A percentile compares a stretch with the other conserved stretches of the same genome.
phyloP scores from a whole-genome alignment of 495 filamentous ascomycete species.

The Lasiosphaeris hirsuta region DNA sequence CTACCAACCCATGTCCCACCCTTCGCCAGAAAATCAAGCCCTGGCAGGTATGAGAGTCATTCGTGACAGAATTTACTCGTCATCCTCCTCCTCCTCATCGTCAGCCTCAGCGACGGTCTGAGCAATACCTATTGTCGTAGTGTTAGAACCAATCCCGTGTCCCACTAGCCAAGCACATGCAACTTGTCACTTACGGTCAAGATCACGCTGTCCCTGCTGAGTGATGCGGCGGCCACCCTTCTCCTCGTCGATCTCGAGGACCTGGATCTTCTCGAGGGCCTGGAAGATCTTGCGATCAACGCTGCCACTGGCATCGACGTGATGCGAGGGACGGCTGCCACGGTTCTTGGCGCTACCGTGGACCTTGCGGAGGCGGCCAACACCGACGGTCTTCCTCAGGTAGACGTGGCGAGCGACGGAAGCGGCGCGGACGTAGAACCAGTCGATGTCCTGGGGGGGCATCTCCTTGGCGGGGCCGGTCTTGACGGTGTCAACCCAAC shows the following conservation, averaged over 20 bases:
- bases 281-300: conserved; percentile 97
- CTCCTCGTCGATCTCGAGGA: conserved; percentile 93
- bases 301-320: conserved; percentile 90
- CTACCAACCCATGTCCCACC: neutral
- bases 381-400: conserved; percentile 97
- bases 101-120: conserved; percentile 71
- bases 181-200: conserved; percentile 65
- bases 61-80: conserved; percentile 44
- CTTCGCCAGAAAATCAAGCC: neutral
- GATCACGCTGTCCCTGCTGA: conserved; percentile 94
- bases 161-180: neutral
- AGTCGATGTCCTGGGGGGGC: conserved; percentile 93
- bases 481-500: conserved; percentile 99
- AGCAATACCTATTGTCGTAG: conserved; percentile 52
- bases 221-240: conserved; percentile 97
- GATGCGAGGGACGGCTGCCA: conserved; percentile 83
- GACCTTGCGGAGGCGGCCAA: conserved; percentile 73
- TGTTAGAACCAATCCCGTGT: neutral
- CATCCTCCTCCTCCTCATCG: conserved; percentile 65
- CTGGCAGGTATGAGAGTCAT: conserved; percentile 1
- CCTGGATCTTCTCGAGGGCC: conserved; percentile 97
- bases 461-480: conserved; percentile 93
- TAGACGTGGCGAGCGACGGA: conserved; percentile 97
- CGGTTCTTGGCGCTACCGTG: conserved; percentile 98
- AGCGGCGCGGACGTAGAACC: conserved; percentile 98